These are phyloP conservation scores for Ceratobasidium theobromae DNA, from an alignment of 1,284 basidiomycete genomes.

Conservation along the genomic window DNA sequence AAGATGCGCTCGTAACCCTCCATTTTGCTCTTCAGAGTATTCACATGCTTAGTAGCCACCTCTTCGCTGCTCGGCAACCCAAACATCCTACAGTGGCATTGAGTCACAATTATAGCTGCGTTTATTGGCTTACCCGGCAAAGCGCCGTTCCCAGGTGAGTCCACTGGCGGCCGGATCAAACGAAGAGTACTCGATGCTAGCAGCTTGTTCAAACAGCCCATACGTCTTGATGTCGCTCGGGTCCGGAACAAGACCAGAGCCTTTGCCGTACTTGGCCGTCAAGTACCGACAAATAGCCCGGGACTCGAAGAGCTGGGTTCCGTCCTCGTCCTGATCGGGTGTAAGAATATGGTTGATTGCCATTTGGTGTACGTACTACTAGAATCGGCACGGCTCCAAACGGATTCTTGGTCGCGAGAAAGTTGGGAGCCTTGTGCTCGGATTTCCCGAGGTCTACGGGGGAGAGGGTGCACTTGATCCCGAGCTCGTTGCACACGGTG, in stretches of 20 bases:
- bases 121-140: constrained; percentile 19
- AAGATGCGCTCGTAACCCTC: constrained; percentile 53
- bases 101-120: not conserved
- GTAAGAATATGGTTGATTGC: not conserved
- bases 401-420: constrained; percentile 13
- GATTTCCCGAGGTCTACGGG: constrained; percentile 21
- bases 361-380: not conserved
- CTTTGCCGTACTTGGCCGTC: constrained; percentile 47
- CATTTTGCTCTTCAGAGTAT: constrained; percentile 41
- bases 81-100: not conserved
- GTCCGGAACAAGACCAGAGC: constrained; percentile 36
- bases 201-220: constrained; percentile 43
- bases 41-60: not conserved
- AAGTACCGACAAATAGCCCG: constrained; percentile 57
- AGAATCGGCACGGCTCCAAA: constrained; percentile 30
- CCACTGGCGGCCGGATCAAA: constrained; percentile 37
- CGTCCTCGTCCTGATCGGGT: constrained; percentile 9
- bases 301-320: constrained; percentile 44
- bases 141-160: constrained; percentile 17
- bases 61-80: not conserved
- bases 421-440: constrained; percentile 25
- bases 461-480: constrained; percentile 18
- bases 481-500: constrained; percentile 28
- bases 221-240: constrained; percentile 42
- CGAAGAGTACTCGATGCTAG: constrained; percentile 43